These are phyloP conservation scores for Pseudocercospora eumusae DNA, from an alignment of 2,329 filamentous ascomycete genomes.

Conservation along the genomic window DNA sequence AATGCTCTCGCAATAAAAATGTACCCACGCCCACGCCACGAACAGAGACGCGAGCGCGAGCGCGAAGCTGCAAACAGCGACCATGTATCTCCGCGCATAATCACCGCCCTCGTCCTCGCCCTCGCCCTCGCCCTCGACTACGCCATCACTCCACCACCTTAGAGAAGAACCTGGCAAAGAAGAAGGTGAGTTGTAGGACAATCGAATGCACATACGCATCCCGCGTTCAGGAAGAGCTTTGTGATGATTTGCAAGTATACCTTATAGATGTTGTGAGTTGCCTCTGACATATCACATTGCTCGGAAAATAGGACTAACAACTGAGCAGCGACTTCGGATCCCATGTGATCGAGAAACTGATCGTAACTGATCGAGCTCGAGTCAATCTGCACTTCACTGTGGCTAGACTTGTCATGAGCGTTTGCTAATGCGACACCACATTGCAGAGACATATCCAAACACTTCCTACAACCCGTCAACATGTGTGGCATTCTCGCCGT, in stretches of 20 bases:
- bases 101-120: neutral
- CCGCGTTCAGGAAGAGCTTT: neutral
- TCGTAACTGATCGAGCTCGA: constrained; percentile 7
- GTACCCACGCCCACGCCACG: neutral
- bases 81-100: neutral
- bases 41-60: neutral
- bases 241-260: constrained; percentile 11
- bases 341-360: constrained; percentile 9
- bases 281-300: neutral
- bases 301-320: neutral
- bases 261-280: constrained; percentile 13
- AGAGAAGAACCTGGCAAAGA: neutral
- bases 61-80: neutral
- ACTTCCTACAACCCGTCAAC: constrained; percentile 26
- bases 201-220: neutral
- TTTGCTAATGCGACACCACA: constrained; percentile 1
- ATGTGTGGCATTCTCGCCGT: constrained; percentile 57
- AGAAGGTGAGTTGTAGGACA: neutral
- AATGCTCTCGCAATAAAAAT: neutral
- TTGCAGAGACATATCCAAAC: neutral
- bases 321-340: constrained; percentile 8
- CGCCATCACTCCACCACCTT: neutral
- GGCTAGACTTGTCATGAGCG: neutral
- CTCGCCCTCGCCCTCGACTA: neutral
- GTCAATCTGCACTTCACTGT: neutral